phyloP scores from a whole-genome alignment of 208 protist species.

The Porcisia deanei region DNA sequence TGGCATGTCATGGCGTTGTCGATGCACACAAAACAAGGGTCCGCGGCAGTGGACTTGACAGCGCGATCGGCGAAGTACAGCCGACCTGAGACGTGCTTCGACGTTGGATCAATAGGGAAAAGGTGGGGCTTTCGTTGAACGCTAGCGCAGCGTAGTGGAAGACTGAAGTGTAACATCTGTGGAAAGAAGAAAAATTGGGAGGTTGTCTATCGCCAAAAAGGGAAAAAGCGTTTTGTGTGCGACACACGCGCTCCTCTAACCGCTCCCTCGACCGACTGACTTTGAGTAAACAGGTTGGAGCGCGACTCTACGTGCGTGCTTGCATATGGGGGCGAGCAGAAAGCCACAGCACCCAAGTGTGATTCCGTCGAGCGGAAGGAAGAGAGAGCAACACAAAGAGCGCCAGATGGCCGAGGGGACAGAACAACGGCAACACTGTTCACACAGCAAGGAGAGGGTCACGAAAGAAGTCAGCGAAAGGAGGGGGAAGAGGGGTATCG shows the following conservation, averaged over 20 bases:
- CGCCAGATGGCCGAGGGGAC: not conserved
- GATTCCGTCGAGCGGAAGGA: not conserved
- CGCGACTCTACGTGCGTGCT: not conserved
- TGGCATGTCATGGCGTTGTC: slow-evolving; percentile 48
- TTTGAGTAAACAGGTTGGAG: not conserved
- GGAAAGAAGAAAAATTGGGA: not conserved
- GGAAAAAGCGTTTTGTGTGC: not conserved
- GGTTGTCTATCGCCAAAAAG: not conserved
- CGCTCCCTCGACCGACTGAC: not conserved
- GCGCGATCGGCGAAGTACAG: slow-evolving; percentile 79
- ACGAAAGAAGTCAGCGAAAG: not conserved
- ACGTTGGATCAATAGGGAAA: slow-evolving; percentile 19
- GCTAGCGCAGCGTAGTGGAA: slow-evolving; percentile 13
- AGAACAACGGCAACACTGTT: not conserved
- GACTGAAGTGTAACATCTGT: slow-evolving; percentile 21
- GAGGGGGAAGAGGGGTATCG: not conserved
- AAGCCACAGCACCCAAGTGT: not conserved
- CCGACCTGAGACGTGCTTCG: slow-evolving; percentile 24
- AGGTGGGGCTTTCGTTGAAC: slow-evolving; percentile 17
- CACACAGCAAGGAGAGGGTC: not conserved
- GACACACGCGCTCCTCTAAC: not conserved
- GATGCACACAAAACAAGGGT: slow-evolving; percentile 63
- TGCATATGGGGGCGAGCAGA: not conserved
- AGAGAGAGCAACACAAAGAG: not conserved
- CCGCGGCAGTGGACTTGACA: slow-evolving; percentile 54